Conservation (phyloP, 768 basidiomycete species). For the Kwoniella sp. region DNA sequence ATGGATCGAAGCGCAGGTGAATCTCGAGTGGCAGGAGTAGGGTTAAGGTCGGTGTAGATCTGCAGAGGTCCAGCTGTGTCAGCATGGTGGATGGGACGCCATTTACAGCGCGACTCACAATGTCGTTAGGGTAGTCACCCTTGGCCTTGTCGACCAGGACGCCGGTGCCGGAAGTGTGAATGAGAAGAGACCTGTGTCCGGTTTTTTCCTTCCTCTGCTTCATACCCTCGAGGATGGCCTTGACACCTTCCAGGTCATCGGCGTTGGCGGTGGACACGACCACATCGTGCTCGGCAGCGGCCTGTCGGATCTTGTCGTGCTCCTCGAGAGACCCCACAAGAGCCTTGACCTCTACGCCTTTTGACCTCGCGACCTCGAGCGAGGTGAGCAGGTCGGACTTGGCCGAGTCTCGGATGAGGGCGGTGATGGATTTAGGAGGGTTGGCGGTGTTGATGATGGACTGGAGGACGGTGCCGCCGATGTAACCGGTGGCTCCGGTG, state of each 20-base stretch:
- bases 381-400: conserved; percentile 34
- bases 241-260: conserved; percentile 34
- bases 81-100: not conserved
- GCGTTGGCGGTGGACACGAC: conserved; percentile 42
- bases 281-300: conserved; percentile 38
- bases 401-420: conserved; percentile 28
- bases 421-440: conserved; percentile 34
- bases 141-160: conserved; percentile 39
- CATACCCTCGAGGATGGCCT: conserved; percentile 42
- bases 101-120: conserved; percentile 18
- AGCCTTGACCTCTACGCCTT: conserved; percentile 21
- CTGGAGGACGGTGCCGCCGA: conserved; percentile 10
- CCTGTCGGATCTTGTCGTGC: conserved; percentile 32
- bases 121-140: conserved; percentile 36
- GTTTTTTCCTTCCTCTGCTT: conserved; percentile 43
- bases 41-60: conserved; percentile 47
- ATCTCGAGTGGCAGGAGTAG: conserved; percentile 29
- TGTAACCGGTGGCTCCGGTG: conserved; percentile 20
- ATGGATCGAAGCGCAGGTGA: conserved; percentile 37
- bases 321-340: conserved; percentile 38
- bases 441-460: conserved; percentile 10
- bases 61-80: not conserved
- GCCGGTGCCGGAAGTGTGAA: conserved; percentile 47
- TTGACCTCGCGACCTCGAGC: conserved; percentile 18
- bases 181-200: conserved; percentile 42